Percentiles rank a stretch among this genome's conserved stretches.
These are phyloP conservation scores for Rhytidhysteron rufulum DNA, from an alignment of 2,329 filamentous ascomycete species.

Conservation along the genomic window DNA sequence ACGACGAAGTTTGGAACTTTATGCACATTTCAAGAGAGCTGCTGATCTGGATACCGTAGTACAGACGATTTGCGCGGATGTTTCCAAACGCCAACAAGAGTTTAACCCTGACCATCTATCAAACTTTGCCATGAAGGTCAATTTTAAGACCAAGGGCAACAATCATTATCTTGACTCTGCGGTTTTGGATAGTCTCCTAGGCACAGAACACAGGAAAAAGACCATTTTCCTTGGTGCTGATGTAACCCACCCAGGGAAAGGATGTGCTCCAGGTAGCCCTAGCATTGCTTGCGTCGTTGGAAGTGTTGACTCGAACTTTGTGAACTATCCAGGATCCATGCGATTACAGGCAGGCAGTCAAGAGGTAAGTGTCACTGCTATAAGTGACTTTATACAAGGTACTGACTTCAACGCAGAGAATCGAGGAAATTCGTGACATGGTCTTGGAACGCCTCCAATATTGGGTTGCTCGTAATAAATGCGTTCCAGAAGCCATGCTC, in stretches of 20 bases:
- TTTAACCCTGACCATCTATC: conserved; percentile 8
- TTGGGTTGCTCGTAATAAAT: neutral
- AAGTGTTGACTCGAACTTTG: conserved; percentile 23
- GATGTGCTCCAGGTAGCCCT: conserved; percentile 13
- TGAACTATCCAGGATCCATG: conserved; percentile 26
- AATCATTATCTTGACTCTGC: conserved; percentile 54
- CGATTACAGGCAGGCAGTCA: conserved; percentile 18
- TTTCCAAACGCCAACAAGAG: neutral
- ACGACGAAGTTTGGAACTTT: neutral
- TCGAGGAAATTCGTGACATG: conserved; percentile 13
- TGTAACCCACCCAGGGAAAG: conserved; percentile 33
- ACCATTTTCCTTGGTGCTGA: conserved; percentile 41
- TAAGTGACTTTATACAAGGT: neutral
- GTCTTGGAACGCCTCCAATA: conserved; percentile 10
- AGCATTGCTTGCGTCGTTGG: conserved; percentile 37
- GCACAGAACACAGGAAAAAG: conserved; percentile 45
- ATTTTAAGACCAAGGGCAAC: conserved; percentile 47
- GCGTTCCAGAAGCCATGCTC: conserved; percentile 12
- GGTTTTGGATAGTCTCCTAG: conserved; percentile 51
- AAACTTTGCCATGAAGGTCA: conserved; percentile 52
- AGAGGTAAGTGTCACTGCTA: conserved; percentile 12
- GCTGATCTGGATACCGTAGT: neutral
- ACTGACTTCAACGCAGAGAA: neutral
- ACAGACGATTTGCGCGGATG: neutral
- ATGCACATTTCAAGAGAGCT: neutral